Percentiles rank a stretch among this genome's conserved stretches.
phyloP scores from a whole-genome alignment of 495 filamentous ascomycete species.

The Podospora sp. region DNA sequence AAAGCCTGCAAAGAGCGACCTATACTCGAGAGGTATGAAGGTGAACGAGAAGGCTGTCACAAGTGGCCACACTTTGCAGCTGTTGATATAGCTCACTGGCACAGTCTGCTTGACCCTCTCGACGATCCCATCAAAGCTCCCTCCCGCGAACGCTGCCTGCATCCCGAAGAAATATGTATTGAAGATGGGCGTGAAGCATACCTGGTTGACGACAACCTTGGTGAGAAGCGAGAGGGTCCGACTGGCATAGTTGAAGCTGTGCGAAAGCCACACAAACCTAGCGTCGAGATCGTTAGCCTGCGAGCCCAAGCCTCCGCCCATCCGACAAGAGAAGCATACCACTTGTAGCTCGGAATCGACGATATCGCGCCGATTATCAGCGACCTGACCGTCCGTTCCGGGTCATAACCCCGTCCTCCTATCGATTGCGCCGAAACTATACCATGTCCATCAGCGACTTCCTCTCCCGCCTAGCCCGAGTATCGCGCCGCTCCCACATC shows the following conservation, averaged over 20 bases:
- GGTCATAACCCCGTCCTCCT: slow-evolving; percentile 65
- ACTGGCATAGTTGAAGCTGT: slow-evolving; percentile 78
- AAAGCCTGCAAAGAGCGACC: slow-evolving; percentile 74
- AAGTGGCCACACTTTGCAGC: slow-evolving; percentile 85
- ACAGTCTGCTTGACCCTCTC: slow-evolving; percentile 75
- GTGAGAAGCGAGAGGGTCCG: slow-evolving; percentile 67
- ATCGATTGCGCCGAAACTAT: slow-evolving; percentile 71
- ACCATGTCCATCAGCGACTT: slow-evolving; percentile 11
- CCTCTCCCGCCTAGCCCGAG: neutral
- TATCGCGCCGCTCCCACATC: neutral
- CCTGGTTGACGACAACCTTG: slow-evolving; percentile 82
- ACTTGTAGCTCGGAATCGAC: slow-evolving; percentile 78
- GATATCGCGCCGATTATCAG: slow-evolving; percentile 70
- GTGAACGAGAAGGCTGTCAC: slow-evolving; percentile 88
- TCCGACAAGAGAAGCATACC: slow-evolving; percentile 51
- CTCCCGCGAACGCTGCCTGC: slow-evolving; percentile 66
- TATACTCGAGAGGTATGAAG: slow-evolving; percentile 74
- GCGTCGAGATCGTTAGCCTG: neutral
- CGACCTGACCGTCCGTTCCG: slow-evolving; percentile 68
- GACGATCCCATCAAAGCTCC: slow-evolving; percentile 60
- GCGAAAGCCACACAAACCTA: slow-evolving; percentile 81
- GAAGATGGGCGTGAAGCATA: slow-evolving; percentile 82
- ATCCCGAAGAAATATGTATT: slow-evolving; percentile 91
- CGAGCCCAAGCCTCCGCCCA: neutral
- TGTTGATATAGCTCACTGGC: slow-evolving; percentile 74